These are phyloP conservation scores for Aurinia saxatilis DNA, from an alignment of 345 rosid genomes.

Conservation along the genomic window DNA sequence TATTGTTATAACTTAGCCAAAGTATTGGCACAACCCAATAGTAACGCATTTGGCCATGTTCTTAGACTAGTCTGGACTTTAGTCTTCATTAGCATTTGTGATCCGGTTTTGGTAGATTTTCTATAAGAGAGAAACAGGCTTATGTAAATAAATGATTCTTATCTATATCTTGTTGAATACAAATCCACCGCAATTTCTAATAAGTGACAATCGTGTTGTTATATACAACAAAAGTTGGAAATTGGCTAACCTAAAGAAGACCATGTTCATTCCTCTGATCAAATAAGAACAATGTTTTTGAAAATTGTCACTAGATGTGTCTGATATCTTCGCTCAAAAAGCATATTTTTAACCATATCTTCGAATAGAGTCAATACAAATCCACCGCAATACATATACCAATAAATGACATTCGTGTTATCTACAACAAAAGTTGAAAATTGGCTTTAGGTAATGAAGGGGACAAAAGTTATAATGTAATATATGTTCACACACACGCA, in stretches of 20 bases:
- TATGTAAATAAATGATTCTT: not conserved
- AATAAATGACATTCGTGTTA: not conserved
- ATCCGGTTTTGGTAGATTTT: not conserved
- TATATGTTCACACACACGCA: conserved; percentile 4
- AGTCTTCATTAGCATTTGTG: not conserved
- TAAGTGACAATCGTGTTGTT: no score
- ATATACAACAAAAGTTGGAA: no score
- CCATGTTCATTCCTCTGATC: no score
- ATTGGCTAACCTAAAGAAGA: no score
- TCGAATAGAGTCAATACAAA: not conserved
- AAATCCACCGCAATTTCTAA: no score
- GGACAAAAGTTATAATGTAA: conserved; percentile 1
- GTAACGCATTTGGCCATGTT: not conserved
- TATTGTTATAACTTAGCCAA: not conserved
- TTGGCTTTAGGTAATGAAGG: not conserved
- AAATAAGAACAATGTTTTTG: no score
- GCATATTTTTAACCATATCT: not conserved
- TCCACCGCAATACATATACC: conserved; percentile 5
- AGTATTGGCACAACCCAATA: not conserved
- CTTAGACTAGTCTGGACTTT: not conserved
- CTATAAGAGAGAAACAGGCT: not conserved
- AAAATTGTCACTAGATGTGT: not conserved
- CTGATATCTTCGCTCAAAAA: not conserved
- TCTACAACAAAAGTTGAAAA: not conserved
- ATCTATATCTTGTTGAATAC: no score